A percentile compares a stretch with the other conserved stretches of the same genome.
Evolutionary conservation across 2,329 filamentous ascomycete species (phyloP).

Genomic region (Colletotrichum caudatum): DNA sequence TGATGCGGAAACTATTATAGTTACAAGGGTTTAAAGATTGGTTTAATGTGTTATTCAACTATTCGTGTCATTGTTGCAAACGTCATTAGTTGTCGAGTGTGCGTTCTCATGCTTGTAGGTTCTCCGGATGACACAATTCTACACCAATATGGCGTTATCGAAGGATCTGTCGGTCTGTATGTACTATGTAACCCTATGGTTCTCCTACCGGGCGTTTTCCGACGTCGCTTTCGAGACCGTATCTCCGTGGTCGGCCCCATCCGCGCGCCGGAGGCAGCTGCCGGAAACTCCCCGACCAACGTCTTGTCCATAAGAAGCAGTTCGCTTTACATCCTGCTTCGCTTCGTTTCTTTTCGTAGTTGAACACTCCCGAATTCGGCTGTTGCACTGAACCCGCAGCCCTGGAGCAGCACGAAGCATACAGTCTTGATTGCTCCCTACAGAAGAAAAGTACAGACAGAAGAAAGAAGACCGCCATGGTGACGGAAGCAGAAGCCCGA

Average conservation of each 20-base stretch:
- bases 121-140: neutral
- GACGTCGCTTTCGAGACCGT: neutral
- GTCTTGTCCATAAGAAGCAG: neutral
- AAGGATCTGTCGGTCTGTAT: neutral
- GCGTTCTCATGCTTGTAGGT: neutral
- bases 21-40: neutral
- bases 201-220: neutral
- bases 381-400: neutral
- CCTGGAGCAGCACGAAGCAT: neutral
- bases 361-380: neutral
- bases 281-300: neutral
- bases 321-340: neutral
- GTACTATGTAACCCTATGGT: neutral
- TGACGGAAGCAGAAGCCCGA: slow-evolving; percentile 51
- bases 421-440: neutral
- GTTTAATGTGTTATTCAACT: neutral
- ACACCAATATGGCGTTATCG: neutral
- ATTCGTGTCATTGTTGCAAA: neutral
- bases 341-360: neutral
- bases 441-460: neutral
- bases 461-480: slow-evolving; percentile 9
- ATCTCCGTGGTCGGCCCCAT: neutral
- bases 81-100: neutral
- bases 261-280: neutral
- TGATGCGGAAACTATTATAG: no score